phyloP scores from a whole-genome alignment of 306 rosid genomes.

The Prunus kanzakura region DNA sequence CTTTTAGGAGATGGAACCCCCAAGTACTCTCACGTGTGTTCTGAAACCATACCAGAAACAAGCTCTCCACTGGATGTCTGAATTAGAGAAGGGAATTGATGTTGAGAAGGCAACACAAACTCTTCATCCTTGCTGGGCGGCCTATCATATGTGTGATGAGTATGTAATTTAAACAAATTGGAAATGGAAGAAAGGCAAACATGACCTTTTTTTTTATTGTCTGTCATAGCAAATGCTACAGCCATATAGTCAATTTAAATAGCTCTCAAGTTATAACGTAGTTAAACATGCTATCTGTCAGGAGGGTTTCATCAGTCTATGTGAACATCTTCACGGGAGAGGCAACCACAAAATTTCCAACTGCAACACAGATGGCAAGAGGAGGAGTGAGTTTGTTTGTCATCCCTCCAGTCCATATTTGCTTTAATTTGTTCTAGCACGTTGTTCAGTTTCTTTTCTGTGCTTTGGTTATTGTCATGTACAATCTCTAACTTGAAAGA shows the following conservation, averaged over 20 bases:
- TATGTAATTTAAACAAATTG: slow-evolving; percentile 31
- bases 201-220: not conserved
- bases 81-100: slow-evolving; percentile 63
- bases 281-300: slow-evolving; percentile 24
- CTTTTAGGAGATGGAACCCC: slow-evolving; percentile 72
- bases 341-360: slow-evolving; percentile 57
- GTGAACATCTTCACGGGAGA: slow-evolving; percentile 78
- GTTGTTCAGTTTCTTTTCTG: not conserved
- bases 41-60: slow-evolving; percentile 88
- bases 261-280: not conserved
- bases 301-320: slow-evolving; percentile 59
- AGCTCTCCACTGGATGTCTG: slow-evolving; percentile 84
- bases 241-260: not conserved
- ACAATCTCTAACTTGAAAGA: slow-evolving; percentile 12
- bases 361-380: slow-evolving; percentile 75
- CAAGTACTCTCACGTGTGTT: slow-evolving; percentile 46
- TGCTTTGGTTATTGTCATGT: not conserved
- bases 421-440: not conserved
- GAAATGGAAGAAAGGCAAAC: not conserved
- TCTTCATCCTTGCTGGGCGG: slow-evolving; percentile 91
- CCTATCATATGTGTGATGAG: slow-evolving; percentile 66
- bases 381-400: slow-evolving; percentile 74
- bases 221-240: not conserved
- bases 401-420: slow-evolving; percentile 7
- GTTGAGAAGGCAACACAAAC: slow-evolving; percentile 51